Evolutionary conservation across 106 monocot genomes (phyloP).

Genomic region (Allium sativum): DNA sequence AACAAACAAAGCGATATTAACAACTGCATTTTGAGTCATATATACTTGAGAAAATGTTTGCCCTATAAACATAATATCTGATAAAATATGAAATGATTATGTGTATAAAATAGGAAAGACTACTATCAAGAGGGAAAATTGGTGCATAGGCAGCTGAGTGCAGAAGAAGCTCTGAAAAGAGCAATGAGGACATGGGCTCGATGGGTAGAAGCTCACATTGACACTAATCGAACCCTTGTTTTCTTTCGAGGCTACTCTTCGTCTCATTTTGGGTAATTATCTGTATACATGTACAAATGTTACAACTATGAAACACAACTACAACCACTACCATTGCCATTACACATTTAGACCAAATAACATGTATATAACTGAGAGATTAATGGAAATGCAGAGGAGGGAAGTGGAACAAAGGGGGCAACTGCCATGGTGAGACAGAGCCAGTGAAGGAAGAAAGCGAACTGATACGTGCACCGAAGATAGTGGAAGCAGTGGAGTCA

Average conservation of each 20-base stretch:
- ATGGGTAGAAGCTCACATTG: constrained; percentile 28
- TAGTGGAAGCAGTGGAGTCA: constrained; percentile 16
- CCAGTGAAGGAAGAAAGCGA: constrained; percentile 23
- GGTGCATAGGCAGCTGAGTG: constrained; percentile 23
- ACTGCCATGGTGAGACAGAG: constrained; percentile 26
- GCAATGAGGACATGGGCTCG: constrained; percentile 38
- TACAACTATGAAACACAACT: too few relatives aligned
- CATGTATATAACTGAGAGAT: background rate
- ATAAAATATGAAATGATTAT: too few relatives aligned
- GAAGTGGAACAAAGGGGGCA: constrained; percentile 39
- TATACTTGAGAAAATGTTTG: too few relatives aligned
- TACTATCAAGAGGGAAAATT: constrained; percentile 37
- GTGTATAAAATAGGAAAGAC: constrained; percentile 17
- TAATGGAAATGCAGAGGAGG: constrained; percentile 33
- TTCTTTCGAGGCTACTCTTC: constrained; percentile 48
- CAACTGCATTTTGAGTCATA: too few relatives aligned
- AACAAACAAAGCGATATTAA: too few relatives aligned
- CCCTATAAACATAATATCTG: too few relatives aligned
- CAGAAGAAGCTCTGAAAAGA: constrained; percentile 22
- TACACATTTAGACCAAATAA: too few relatives aligned
- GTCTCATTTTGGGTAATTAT: constrained; percentile 32
- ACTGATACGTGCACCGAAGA: constrained; percentile 19
- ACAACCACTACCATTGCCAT: too few relatives aligned
- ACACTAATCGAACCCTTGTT: constrained; percentile 13
- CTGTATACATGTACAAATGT: background rate